Evolutionary conservation across 1,139 yeast species (phyloP), one percentile per base, ranked within the genome.

Genomic region (Zygoascus meyerae): DNA sequence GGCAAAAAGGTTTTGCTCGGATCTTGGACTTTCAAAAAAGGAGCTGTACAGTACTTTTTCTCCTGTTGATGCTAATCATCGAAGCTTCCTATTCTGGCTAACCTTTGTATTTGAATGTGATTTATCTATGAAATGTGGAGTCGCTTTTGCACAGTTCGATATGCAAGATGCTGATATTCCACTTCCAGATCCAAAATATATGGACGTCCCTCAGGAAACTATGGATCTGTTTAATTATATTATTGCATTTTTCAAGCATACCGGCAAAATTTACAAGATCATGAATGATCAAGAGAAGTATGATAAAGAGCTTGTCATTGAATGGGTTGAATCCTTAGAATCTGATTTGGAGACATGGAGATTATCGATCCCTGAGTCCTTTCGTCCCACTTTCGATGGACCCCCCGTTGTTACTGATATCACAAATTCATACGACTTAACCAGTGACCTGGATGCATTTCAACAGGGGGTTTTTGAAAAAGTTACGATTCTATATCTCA

Each of bases 21-120:
- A 78, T 43, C 63, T 82, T 48, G 94, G 94, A 0, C 65, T 85
- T 18, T 85, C 84, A 57, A 65, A 86, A 31, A 65, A 64, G 12
- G 86, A 82, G 52, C 63, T 75, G 2, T 72, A 72, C 44, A 55
- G 57, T 6, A 70, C 72, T 0, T 55, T 78, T 18, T 48, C 71
- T 0, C 53, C 55, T 0, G 65, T 60, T 2, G 82, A 78, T 39
- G 68, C 67, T 5, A 54, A 59, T 4, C 61, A 64, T 9, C 65
- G 79, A 29, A 63, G 76, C 34, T 61, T 63, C 9, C 48, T 80
- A 1, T 83, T 84, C 80, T 77, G 83, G 78, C 52, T 66, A 33
- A 73, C 83, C 49, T 79, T 77, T 52, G 62, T 66, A 40, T 60
- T 71, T 38, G 90, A 83, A 57, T 73, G 74, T 53, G 81, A 77